Percentiles rank a stretch among this genome's conserved stretches.
Conservation (phyloP, 805 yeast species). For the Saccharomyces mikatae region DNA sequence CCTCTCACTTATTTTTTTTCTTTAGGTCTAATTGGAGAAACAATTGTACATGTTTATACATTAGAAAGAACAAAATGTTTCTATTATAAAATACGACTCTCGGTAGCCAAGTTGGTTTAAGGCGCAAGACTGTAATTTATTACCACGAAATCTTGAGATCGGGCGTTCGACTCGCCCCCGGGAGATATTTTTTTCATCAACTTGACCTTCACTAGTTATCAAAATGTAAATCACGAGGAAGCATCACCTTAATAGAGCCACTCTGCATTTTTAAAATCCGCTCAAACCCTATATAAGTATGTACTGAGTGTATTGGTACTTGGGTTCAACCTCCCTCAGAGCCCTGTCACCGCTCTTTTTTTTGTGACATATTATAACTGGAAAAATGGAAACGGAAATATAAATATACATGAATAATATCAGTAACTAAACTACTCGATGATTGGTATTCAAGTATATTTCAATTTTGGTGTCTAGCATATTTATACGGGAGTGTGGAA, state of each 20-base stretch:
- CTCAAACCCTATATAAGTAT: neutral
- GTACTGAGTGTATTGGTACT: no score
- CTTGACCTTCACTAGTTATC: neutral
- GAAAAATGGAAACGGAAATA: neutral
- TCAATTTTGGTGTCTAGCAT: neutral
- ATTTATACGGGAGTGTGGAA: neutral
- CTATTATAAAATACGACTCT: neutral
- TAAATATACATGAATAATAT: neutral
- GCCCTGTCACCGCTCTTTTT: neutral
- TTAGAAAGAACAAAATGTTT: no score
- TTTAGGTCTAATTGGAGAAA: neutral
- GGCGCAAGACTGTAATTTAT: conserved; percentile 13
- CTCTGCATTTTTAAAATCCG: neutral
- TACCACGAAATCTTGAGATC: conserved; percentile 18
- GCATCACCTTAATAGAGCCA: no score
- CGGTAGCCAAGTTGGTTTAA: conserved; percentile 9
- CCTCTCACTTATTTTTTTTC: neutral
- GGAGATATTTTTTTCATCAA: conserved; percentile 11
- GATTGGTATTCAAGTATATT: neutral
- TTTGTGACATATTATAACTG: neutral
- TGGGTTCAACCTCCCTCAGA: no score
- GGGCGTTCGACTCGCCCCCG: conserved; percentile 28
- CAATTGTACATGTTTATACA: neutral
- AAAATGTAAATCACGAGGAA: no score
- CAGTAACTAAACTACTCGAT: neutral